Base-by-base conservation (phyloP, 2,329 filamentous ascomycete species). In the Chrysoporthe cubensis region DNA sequence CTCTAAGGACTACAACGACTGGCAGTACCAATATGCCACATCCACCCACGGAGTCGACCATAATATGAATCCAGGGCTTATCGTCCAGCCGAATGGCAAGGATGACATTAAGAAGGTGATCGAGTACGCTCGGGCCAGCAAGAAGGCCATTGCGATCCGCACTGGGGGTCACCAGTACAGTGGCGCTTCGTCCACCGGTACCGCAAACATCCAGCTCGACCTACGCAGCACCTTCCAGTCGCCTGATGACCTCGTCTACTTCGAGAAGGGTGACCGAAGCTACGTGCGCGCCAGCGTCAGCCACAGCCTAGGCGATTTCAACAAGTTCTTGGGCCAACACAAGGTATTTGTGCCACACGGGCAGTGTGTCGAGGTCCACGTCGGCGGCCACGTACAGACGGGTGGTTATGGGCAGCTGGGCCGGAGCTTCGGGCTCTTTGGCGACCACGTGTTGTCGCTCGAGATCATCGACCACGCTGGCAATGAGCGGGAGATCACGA, bases 371-470 rank as follows among this genome's bases (percentile, higher is more conserved):
- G 77, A 79, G 32, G 61, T 63, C 6, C 79, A 80, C 60, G 72
- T 83, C 0, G 83, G 83, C 7, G 83, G 83, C 0, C 82, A 84
- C 67, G 81, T 77, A 0, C 81, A 84, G 69, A 82, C 81, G 0
- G 82, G 82, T 48, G 83, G 83, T 3, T 84, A 82, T 62, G 82
- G 82, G 1, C 81, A 83, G 67, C 74, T 84, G 0, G 80, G 74
- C 4, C 80, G 82, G 6, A 81, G 80, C 70, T 84, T 85, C 59
- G 87, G 87, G 1, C 77, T 89, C 0, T 81, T 80, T 4, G 85
- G 85, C 0, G 87, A 88, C 68, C 82, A 87, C 62, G 81, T 85
- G 7, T 72, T 85, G 1, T 78, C 81, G 16, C 78, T 82, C 57
- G 78, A 83, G 54, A 80, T 86, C 1, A 76, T 88, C 2, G 81